Evolutionary conservation across 2,329 filamentous ascomycete species (phyloP).

Genomic region (Colletotrichum sp.): DNA sequence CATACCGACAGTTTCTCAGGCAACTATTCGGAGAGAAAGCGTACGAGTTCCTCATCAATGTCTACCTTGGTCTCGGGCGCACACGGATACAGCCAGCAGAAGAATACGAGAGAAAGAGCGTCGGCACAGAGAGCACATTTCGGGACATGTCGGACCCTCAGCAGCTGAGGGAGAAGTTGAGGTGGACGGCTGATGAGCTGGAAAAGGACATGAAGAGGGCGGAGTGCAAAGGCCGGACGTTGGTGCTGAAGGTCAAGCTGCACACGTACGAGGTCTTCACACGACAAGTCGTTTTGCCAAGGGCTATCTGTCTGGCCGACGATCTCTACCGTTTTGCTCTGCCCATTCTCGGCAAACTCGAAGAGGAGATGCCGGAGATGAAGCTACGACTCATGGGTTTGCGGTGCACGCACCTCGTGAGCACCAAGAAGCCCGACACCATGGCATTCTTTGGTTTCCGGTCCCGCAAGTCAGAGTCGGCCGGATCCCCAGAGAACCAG

Average conservation of each 20-base stretch:
- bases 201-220: conserved; percentile 83
- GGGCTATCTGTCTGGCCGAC: conserved; percentile 73
- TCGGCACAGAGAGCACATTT: conserved; percentile 94
- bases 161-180: conserved; percentile 77
- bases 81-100: conserved; percentile 86
- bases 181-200: conserved; percentile 81
- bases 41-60: conserved; percentile 83
- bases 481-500: conserved; percentile 20
- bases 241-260: conserved; percentile 91
- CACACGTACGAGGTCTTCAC: conserved; percentile 94
- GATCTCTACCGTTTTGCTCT: conserved; percentile 84
- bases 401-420: conserved; percentile 85
- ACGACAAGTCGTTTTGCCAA: conserved; percentile 77
- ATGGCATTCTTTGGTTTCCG: conserved; percentile 79
- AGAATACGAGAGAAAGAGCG: conserved; percentile 89
- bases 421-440: conserved; percentile 80
- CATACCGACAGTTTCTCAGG: conserved; percentile 73
- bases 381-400: conserved; percentile 87
- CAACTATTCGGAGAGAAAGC: conserved; percentile 91
- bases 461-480: conserved; percentile 26
- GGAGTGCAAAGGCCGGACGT: conserved; percentile 85
- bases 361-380: conserved; percentile 82
- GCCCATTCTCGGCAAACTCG: conserved; percentile 83
- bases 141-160: conserved; percentile 73
- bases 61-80: conserved; percentile 84